Evolutionary conservation across 2,329 filamentous ascomycete species (phyloP).

Genomic region (Fusarium nelsonii): DNA sequence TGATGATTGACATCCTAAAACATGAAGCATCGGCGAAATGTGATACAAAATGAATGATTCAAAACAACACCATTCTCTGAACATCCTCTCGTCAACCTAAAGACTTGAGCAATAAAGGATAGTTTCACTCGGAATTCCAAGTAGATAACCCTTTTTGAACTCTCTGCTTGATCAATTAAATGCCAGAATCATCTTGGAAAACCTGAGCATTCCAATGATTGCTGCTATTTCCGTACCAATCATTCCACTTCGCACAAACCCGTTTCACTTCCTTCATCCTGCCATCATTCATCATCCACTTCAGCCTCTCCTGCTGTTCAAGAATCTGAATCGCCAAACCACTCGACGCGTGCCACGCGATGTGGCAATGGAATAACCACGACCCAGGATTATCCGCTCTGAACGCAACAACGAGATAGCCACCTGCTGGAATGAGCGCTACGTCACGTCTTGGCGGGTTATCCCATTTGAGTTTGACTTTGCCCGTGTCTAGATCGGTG

Average conservation of each 20-base stretch:
- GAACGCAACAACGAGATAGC: slow-evolving; percentile 62
- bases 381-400: slow-evolving; percentile 61
- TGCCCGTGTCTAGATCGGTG: slow-evolving; percentile 11
- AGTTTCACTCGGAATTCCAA: no score
- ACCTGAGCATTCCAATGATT: slow-evolving; percentile 19
- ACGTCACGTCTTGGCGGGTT: slow-evolving; percentile 66
- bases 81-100: no score
- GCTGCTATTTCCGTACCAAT: slow-evolving; percentile 15
- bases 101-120: no score
- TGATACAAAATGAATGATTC: no score
- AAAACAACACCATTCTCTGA: no score
- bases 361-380: slow-evolving; percentile 64
- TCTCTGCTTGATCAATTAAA: not conserved
- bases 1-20: no score
- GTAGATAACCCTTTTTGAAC: no score
- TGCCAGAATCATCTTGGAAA: slow-evolving; percentile 20
- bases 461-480: slow-evolving; percentile 33
- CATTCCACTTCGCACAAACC: slow-evolving; percentile 29
- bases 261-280: slow-evolving; percentile 19
- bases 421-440: slow-evolving; percentile 57
- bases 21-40: no score
- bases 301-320: slow-evolving; percentile 28
- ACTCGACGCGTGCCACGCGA: slow-evolving; percentile 60
- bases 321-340: slow-evolving; percentile 42
- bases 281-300: not conserved